These are phyloP conservation scores for Lasiodiplodia hormozganensis DNA, from an alignment of 2,329 filamentous ascomycete species.

Conservation along the genomic window DNA sequence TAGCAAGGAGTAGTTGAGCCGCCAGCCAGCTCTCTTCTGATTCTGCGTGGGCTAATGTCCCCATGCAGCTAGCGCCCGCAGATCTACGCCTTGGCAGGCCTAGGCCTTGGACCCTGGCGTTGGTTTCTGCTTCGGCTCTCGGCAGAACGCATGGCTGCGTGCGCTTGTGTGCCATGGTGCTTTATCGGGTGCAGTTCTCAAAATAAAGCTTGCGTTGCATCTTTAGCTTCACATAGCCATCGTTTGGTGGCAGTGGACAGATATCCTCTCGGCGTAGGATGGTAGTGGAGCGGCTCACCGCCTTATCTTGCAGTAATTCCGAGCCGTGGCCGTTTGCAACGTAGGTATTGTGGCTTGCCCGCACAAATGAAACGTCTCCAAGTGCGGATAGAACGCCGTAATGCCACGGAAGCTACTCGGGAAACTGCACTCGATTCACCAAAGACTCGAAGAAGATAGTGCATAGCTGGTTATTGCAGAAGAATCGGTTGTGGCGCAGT, in stretches of 20 bases:
- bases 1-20: background rate
- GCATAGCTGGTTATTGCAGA: no score
- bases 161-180: no score
- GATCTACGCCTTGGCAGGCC: constrained; percentile 23
- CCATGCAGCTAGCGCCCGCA: constrained; percentile 12
- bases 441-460: no score
- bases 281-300: constrained; percentile 3
- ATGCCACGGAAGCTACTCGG: no score
- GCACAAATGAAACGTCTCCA: no score
- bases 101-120: constrained; percentile 12
- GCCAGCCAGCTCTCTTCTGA: background rate
- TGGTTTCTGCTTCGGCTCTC: background rate
- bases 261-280: background rate
- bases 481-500: background rate
- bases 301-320: background rate
- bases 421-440: no score
- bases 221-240: background rate
- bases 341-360: no score
- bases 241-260: background rate
- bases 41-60: constrained; percentile 18
- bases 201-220: background rate
- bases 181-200: background rate
- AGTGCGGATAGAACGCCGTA: no score
- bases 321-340: no score
- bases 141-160: background rate